These are phyloP conservation scores for Logfia minima DNA, from an alignment of 129 eudicot species.

Conservation along the genomic window DNA sequence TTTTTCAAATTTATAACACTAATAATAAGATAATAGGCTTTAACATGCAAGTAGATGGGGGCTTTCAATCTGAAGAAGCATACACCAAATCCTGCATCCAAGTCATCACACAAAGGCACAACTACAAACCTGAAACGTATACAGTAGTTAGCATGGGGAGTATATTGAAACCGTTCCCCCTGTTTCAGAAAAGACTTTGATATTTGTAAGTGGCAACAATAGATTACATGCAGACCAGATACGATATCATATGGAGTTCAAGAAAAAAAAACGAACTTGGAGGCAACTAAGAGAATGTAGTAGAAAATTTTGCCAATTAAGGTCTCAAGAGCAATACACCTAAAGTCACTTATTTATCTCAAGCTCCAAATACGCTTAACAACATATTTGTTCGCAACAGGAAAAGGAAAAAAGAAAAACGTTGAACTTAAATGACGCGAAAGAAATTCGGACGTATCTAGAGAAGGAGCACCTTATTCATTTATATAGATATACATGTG, in stretches of 20 bases:
- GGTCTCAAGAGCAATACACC: neutral
- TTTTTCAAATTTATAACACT: slow-evolving; percentile 11
- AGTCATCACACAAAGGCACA: slow-evolving; percentile 11
- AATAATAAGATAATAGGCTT: slow-evolving; percentile 11
- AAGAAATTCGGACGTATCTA: too few relatives aligned
- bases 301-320: neutral
- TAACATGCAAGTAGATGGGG: neutral
- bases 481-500: neutral
- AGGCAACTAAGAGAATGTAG: neutral
- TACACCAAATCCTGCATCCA: slow-evolving; percentile 8
- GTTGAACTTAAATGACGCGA: neutral
- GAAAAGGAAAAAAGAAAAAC: too few relatives aligned
- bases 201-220: neutral
- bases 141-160: neutral
- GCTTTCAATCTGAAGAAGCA: slow-evolving; percentile 9
- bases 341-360: neutral
- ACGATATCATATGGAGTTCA: neutral
- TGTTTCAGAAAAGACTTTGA: neutral
- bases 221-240: neutral
- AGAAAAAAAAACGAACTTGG: neutral
- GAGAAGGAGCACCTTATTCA: neutral
- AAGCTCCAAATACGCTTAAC: neutral
- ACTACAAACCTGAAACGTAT: slow-evolving; percentile 26
- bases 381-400: neutral
- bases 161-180: neutral